Percentiles rank a stretch among this genome's conserved stretches.
These are phyloP conservation scores for Lumnitzera littorea DNA, from an alignment of 345 rosid species.

Conservation along the genomic window DNA sequence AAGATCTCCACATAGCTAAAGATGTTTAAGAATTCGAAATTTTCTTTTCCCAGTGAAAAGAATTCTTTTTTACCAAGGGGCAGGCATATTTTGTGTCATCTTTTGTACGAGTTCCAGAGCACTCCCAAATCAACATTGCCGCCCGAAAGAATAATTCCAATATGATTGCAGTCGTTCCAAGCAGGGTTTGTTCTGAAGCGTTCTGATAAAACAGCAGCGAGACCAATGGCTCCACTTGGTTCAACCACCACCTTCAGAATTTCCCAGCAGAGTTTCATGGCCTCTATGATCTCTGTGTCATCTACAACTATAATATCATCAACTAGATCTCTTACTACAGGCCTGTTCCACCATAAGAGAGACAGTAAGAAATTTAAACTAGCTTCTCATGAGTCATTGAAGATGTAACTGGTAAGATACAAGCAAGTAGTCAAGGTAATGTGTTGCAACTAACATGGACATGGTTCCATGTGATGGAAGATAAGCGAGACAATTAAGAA, in stretches of 20 bases:
- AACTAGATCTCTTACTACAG: slow-evolving; percentile 67
- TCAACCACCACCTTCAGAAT: slow-evolving; percentile 76
- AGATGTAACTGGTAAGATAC: no score
- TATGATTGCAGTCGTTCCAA: slow-evolving; percentile 46
- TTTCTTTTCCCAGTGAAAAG: neutral
- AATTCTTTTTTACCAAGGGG: no score
- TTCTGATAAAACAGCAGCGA: slow-evolving; percentile 74
- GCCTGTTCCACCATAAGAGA: slow-evolving; percentile 37
- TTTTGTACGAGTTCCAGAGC: slow-evolving; percentile 57
- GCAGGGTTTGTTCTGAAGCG: slow-evolving; percentile 45
- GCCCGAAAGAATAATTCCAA: slow-evolving; percentile 69
- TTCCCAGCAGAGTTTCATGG: slow-evolving; percentile 81
- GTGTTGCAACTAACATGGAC: no score
- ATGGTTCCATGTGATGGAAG: no score
- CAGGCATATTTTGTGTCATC: slow-evolving; percentile 5
- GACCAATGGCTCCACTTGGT: slow-evolving; percentile 95
- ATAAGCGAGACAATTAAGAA: neutral
- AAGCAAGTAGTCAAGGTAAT: no score
- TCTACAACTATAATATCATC: slow-evolving; percentile 67
- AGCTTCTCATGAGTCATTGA: neutral
- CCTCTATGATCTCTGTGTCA: slow-evolving; percentile 60
- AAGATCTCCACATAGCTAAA: no score
- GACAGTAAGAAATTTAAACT: neutral
- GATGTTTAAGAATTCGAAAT: neutral
- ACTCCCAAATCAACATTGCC: slow-evolving; percentile 75